Percentiles rank a stretch among this genome's conserved stretches.
phyloP scores from a whole-genome alignment of 306 rosid genomes.

The Corylus americana region DNA sequence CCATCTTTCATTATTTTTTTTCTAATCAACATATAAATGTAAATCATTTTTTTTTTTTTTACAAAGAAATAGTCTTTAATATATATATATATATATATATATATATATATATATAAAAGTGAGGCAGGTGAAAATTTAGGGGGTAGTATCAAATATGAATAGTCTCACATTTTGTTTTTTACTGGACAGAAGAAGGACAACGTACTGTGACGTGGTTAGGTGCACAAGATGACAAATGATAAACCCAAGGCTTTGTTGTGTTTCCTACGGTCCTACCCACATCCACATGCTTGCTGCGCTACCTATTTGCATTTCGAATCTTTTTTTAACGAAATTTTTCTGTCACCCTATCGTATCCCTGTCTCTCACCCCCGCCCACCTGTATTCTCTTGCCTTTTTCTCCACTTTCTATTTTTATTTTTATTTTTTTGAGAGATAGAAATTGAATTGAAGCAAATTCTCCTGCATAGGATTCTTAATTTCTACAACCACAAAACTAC shows the following conservation, averaged over 20 bases:
- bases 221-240: slow-evolving; percentile 1
- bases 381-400: neutral
- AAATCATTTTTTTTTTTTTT: too few species aligned
- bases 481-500: too few species aligned
- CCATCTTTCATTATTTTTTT: too few species aligned
- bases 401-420: neutral
- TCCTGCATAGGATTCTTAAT: too few species aligned
- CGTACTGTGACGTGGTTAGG: neutral
- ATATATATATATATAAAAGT: too few species aligned
- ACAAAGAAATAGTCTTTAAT: too few species aligned
- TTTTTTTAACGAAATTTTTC: neutral
- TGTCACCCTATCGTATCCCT: neutral
- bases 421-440: too few species aligned
- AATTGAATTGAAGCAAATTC: too few species aligned
- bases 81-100: too few species aligned
- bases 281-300: neutral
- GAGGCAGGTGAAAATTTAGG: too few species aligned
- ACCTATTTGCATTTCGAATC: neutral
- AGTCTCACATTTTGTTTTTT: neutral
- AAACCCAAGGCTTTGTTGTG: slow-evolving; percentile 3
- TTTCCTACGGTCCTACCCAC: neutral
- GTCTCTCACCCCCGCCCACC: neutral
- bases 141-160: too few species aligned
- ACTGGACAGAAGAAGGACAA: neutral
- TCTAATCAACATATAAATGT: too few species aligned